These are phyloP conservation scores for Cryoendolithus antarcticus DNA, from an alignment of 2,329 filamentous ascomycete genomes.

Conservation along the genomic window DNA sequence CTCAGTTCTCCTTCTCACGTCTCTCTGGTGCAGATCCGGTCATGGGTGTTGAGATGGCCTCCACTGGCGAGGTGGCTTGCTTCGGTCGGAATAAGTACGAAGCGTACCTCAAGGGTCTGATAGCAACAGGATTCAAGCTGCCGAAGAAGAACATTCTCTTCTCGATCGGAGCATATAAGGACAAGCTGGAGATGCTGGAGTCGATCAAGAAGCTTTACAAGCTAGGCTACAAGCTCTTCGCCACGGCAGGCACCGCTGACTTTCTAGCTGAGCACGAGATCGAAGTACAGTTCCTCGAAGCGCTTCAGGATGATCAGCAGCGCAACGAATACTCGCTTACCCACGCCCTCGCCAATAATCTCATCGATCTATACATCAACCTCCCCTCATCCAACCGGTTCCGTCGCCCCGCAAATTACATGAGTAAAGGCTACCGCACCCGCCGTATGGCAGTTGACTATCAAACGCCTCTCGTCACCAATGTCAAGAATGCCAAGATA, in stretches of 20 bases:
- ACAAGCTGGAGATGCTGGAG: constrained; percentile 94
- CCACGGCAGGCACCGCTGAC: constrained; percentile 90
- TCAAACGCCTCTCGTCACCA: constrained; percentile 92
- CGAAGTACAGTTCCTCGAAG: constrained; percentile 84
- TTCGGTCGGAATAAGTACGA: constrained; percentile 95
- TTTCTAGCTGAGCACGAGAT: constrained; percentile 90
- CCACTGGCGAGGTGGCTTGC: constrained; percentile 92
- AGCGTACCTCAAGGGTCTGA: constrained; percentile 88
- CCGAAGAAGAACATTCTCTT: constrained; percentile 91
- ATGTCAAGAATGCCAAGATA: constrained; percentile 98
- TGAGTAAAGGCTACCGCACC: constrained; percentile 94
- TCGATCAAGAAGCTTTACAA: constrained; percentile 81
- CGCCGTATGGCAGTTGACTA: constrained; percentile 97
- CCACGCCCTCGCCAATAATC: constrained; percentile 92
- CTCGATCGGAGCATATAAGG: constrained; percentile 94
- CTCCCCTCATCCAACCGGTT: constrained; percentile 97
- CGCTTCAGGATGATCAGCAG: constrained; percentile 66
- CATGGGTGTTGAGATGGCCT: constrained; percentile 98
- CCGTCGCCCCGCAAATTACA: constrained; percentile 91
- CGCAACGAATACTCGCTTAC: constrained; percentile 95
- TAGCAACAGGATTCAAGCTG: constrained; percentile 92
- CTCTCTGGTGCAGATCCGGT: constrained; percentile 93
- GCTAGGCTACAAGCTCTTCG: constrained; percentile 90
- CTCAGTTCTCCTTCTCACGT: constrained; percentile 97
- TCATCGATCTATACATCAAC: constrained; percentile 98